A percentile compares a stretch with the other conserved stretches of the same genome.
Evolutionary conservation across 2,329 filamentous ascomycete genomes (phyloP).

Genomic region (Xylariaceae sp.): DNA sequence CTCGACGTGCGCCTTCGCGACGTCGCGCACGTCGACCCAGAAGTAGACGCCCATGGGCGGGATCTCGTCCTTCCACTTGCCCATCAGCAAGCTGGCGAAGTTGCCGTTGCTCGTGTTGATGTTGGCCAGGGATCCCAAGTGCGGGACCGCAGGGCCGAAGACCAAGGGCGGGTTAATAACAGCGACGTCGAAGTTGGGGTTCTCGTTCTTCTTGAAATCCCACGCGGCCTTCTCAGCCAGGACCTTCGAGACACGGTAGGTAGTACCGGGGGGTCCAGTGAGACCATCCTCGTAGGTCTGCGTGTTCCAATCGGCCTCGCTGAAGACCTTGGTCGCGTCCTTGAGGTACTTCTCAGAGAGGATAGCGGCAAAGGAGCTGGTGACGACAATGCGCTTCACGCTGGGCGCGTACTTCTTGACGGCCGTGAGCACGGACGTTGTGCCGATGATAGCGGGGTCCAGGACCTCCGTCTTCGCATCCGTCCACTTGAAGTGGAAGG

Average conservation of each 20-base stretch:
- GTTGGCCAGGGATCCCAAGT: slow-evolving; percentile 40
- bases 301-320: slow-evolving; percentile 50
- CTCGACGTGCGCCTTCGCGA: slow-evolving; percentile 47
- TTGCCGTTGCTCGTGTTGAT: slow-evolving; percentile 52
- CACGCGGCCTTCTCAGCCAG: slow-evolving; percentile 50
- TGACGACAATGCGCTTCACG: slow-evolving; percentile 67
- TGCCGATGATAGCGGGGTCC: slow-evolving; percentile 54
- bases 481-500: slow-evolving; percentile 45
- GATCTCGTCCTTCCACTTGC: slow-evolving; percentile 44
- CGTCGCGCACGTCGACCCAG: slow-evolving; percentile 54
- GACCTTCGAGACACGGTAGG: slow-evolving; percentile 52
- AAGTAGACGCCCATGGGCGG: slow-evolving; percentile 39
- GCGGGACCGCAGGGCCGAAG: slow-evolving; percentile 47
- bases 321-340: slow-evolving; percentile 40
- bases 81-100: slow-evolving; percentile 46
- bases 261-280: slow-evolving; percentile 35
- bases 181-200: slow-evolving; percentile 45
- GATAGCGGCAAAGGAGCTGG: slow-evolving; percentile 52
- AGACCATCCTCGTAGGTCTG: slow-evolving; percentile 42
- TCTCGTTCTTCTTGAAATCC: slow-evolving; percentile 43
- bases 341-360: slow-evolving; percentile 35
- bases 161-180: slow-evolving; percentile 53
- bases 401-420: slow-evolving; percentile 52
- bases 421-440: slow-evolving; percentile 65
- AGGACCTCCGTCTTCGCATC: slow-evolving; percentile 51